A percentile compares a stretch with the other conserved stretches of the same genome.
These are phyloP conservation scores for Backusella liffmaniae DNA, from an alignment of 192 early-diverging fungal species.

Conservation along the genomic window DNA sequence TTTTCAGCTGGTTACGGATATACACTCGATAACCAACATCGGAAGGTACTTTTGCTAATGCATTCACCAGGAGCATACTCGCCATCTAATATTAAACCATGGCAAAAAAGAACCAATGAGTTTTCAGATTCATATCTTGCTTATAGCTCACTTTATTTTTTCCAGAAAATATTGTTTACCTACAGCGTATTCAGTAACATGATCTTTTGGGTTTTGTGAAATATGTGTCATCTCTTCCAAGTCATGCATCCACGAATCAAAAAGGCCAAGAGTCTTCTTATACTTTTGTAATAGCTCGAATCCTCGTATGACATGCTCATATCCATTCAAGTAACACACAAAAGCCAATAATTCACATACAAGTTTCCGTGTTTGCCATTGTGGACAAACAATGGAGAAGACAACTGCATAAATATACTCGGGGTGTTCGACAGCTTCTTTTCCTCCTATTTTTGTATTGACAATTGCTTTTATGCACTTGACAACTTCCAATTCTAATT, in stretches of 20 bases:
- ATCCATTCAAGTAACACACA: conserved; percentile 74
- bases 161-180: neutral
- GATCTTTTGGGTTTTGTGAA: conserved; percentile 67
- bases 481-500: conserved; percentile 76
- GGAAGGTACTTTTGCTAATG: conserved; percentile 63
- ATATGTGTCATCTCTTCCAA: conserved; percentile 71
- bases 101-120: no score
- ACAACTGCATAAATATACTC: conserved; percentile 65
- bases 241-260: conserved; percentile 75
- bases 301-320: conserved; percentile 70
- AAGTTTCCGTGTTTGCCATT: conserved; percentile 64
- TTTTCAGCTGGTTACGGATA: conserved; percentile 69
- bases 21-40: conserved; percentile 71
- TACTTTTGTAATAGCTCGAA: conserved; percentile 71
- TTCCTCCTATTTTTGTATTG: conserved; percentile 68
- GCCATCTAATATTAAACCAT: conserved; percentile 45
- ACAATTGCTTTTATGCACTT: conserved; percentile 75
- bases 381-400: conserved; percentile 72
- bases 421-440: conserved; percentile 66
- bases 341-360: conserved; percentile 74
- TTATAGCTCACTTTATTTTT: neutral
- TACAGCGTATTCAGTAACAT: conserved; percentile 74
- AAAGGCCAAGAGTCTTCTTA: conserved; percentile 51
- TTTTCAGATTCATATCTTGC: neutral
- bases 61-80: conserved; percentile 74